Conservation (phyloP, 2,329 filamentous ascomycete genomes). For the Penicillium sp. region DNA sequence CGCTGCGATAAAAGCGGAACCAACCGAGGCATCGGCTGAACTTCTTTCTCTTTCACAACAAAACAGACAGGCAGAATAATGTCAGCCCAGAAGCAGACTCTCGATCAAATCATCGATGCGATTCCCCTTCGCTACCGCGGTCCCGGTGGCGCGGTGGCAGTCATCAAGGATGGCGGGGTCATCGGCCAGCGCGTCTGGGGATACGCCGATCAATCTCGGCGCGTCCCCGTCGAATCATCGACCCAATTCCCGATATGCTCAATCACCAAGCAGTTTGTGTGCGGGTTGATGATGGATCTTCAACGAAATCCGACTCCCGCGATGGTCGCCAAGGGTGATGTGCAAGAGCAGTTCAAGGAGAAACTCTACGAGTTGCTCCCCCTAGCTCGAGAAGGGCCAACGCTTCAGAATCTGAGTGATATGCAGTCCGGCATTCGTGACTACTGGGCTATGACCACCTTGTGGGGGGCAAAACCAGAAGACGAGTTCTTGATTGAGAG, state of each 20-base stretch:
- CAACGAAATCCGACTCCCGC: slow-evolving; percentile 35
- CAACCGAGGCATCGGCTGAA: neutral
- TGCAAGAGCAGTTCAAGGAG: slow-evolving; percentile 35
- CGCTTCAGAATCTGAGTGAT: slow-evolving; percentile 41
- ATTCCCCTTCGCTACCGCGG: slow-evolving; percentile 35
- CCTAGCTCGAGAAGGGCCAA: slow-evolving; percentile 35
- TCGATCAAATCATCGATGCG: slow-evolving; percentile 21
- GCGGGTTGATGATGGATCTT: slow-evolving; percentile 41
- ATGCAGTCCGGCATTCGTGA: slow-evolving; percentile 51
- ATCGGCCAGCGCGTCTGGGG: slow-evolving; percentile 46
- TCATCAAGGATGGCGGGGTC: slow-evolving; percentile 48
- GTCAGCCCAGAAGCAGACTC: slow-evolving; percentile 8
- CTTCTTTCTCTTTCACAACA: neutral
- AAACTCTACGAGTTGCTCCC: slow-evolving; percentile 29
- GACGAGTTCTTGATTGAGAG: slow-evolving; percentile 41
- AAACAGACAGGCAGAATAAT: slow-evolving; percentile 13
- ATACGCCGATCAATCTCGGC: slow-evolving; percentile 45
- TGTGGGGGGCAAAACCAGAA: slow-evolving; percentile 48
- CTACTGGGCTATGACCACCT: slow-evolving; percentile 49
- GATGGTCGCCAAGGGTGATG: slow-evolving; percentile 32
- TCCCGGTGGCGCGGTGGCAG: slow-evolving; percentile 47
- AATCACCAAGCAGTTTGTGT: slow-evolving; percentile 52
- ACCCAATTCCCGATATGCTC: slow-evolving; percentile 51
- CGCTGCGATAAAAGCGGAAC: slow-evolving; percentile 17
- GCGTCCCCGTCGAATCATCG: slow-evolving; percentile 39